These are phyloP conservation scores for Tylopilus vinaceipallidus DNA, from an alignment of 768 basidiomycete species.

Conservation along the genomic window DNA sequence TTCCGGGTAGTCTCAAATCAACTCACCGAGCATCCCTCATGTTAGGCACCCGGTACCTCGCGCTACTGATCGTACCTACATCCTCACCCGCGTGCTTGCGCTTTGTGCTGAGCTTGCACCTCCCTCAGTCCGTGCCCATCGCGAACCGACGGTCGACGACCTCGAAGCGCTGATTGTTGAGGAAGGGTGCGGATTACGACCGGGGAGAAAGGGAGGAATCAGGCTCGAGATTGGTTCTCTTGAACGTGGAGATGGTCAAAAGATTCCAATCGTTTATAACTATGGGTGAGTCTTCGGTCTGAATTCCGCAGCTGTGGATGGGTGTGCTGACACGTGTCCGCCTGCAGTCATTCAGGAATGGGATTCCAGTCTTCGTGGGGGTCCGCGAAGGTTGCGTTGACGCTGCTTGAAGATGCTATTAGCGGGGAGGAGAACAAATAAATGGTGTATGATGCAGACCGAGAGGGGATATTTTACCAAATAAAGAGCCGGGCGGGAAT, in stretches of 20 bases:
- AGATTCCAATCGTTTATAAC: conserved; percentile 56
- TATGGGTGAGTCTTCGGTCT: conserved; percentile 50
- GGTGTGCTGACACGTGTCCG: background rate
- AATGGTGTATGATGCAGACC: background rate
- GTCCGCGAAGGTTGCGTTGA: conserved; percentile 49
- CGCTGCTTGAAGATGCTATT: conserved; percentile 45
- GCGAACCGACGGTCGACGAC: conserved; percentile 50
- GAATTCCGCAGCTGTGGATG: background rate
- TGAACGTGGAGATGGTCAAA: conserved; percentile 25
- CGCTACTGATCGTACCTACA: conserved; percentile 57
- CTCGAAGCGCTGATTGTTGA: conserved; percentile 46
- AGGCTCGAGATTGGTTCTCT: conserved; percentile 51
- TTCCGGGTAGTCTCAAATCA: no score
- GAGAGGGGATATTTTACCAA: no score
- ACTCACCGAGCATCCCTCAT: background rate
- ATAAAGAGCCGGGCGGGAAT: no score
- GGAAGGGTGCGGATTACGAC: conserved; percentile 63
- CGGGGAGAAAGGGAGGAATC: conserved; percentile 65
- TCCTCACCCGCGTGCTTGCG: conserved; percentile 50
- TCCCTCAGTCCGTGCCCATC: conserved; percentile 45
- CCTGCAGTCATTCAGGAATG: conserved; percentile 56
- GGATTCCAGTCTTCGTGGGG: conserved; percentile 70
- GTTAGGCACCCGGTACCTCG: conserved; percentile 63
- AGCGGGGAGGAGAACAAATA: background rate
- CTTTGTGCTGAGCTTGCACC: conserved; percentile 59